Conservation (phyloP, 306 rosid genomes). For the Mucuna pruriens region DNA sequence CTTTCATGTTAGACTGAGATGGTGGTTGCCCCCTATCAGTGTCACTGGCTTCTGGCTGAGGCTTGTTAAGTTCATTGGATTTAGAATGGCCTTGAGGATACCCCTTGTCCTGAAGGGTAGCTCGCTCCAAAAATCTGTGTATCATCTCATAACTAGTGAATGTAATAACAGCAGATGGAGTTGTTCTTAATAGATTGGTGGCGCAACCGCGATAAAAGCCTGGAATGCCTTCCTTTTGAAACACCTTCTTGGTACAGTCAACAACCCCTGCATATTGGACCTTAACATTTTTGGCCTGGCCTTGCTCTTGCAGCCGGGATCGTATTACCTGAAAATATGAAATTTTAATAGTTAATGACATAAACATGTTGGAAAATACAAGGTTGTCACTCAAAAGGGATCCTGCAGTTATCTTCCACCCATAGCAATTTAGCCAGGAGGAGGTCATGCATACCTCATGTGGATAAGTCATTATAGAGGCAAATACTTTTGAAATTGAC, state of each 20-base stretch:
- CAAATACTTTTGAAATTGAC: constrained; percentile 78
- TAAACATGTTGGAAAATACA: not conserved
- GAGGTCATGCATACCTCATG: constrained; percentile 66
- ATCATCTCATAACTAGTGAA: constrained; percentile 96
- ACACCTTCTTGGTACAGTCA: constrained; percentile 84
- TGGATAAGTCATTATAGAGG: constrained; percentile 87
- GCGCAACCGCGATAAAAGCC: constrained; percentile 96
- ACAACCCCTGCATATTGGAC: constrained; percentile 68
- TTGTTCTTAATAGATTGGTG: constrained; percentile 85
- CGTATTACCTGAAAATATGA: constrained; percentile 67
- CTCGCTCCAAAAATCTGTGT: constrained; percentile 63
- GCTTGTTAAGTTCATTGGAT: constrained; percentile 38
- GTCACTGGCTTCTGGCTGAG: constrained; percentile 32
- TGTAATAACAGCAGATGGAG: constrained; percentile 94
- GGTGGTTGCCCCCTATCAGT: constrained; percentile 46
- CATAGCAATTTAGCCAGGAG: constrained; percentile 7
- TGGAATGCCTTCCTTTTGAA: constrained; percentile 76
- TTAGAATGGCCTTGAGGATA: constrained; percentile 40
- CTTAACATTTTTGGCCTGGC: constrained; percentile 62
- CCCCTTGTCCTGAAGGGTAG: constrained; percentile 45
- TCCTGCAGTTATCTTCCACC: not conserved
- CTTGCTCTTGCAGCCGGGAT: constrained; percentile 96
- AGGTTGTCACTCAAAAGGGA: not conserved
- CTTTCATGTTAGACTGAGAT: constrained; percentile 50
- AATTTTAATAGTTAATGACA: constrained; percentile 9